A percentile compares a stretch with the other conserved stretches of the same genome.
These are phyloP conservation scores for Pichia norvegensis DNA, from an alignment of 1,139 yeast species.

Conservation along the genomic window DNA sequence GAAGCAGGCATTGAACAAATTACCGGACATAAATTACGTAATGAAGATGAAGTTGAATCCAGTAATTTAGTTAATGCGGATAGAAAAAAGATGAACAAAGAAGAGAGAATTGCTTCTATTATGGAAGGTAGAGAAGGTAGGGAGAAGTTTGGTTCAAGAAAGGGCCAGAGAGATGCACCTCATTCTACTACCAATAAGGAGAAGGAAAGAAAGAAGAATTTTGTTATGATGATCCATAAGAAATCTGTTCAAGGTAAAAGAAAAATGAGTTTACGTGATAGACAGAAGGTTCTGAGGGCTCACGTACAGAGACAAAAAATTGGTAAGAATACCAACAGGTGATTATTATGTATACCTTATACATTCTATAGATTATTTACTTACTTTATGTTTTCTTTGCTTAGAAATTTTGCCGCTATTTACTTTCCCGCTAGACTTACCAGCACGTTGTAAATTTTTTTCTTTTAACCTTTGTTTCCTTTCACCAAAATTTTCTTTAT, in stretches of 20 bases:
- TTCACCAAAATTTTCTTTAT: slow-evolving; percentile 80
- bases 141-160: slow-evolving; percentile 81
- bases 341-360: slow-evolving; percentile 2
- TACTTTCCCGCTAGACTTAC: not conserved
- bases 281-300: slow-evolving; percentile 77
- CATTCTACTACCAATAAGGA: slow-evolving; percentile 93
- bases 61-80: slow-evolving; percentile 70
- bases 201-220: slow-evolving; percentile 96
- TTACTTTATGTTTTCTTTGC: slow-evolving; percentile 4
- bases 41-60: slow-evolving; percentile 84
- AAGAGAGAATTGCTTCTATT: slow-evolving; percentile 81
- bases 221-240: slow-evolving; percentile 97
- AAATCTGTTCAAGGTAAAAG: slow-evolving; percentile 90
- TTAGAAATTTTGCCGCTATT: slow-evolving; percentile 2
- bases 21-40: slow-evolving; percentile 40
- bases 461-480: slow-evolving; percentile 47
- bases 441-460: slow-evolving; percentile 12
- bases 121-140: slow-evolving; percentile 91
- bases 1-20: slow-evolving; percentile 79
- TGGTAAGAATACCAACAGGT: slow-evolving; percentile 35
- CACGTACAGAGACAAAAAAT: slow-evolving; percentile 86
- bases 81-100: slow-evolving; percentile 79
- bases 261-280: slow-evolving; percentile 79
- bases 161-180: slow-evolving; percentile 66
- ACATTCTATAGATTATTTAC: slow-evolving; percentile 4